Percentiles rank a stretch among this genome's conserved stretches.
Conservation (phyloP, 148 eudicot genomes). For the Spergularia bocconei region DNA sequence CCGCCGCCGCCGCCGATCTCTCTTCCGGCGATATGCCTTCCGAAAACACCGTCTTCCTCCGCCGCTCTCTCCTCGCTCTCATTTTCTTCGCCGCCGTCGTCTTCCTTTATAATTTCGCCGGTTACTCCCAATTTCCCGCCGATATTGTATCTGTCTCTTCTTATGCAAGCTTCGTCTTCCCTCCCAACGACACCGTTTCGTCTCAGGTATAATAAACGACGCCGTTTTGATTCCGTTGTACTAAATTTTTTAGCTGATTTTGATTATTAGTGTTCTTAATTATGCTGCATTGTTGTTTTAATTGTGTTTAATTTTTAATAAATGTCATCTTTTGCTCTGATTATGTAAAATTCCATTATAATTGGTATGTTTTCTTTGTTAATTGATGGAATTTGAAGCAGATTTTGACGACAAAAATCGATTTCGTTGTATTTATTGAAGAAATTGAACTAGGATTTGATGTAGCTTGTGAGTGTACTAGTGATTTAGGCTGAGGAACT, state of each 20-base stretch:
- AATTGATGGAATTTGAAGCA: too few species aligned
- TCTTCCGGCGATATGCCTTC: slow-evolving; percentile 3
- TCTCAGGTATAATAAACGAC: slow-evolving; percentile 20
- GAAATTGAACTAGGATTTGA: too few species aligned
- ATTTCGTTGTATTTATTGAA: too few species aligned
- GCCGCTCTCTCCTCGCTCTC: slow-evolving; percentile 25
- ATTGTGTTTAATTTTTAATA: too few species aligned
- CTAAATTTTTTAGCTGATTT: background rate
- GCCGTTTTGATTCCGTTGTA: background rate
- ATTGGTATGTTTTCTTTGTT: too few species aligned
- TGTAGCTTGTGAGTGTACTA: too few species aligned
- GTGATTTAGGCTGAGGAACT: too few species aligned
- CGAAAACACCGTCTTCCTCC: slow-evolving; percentile 22
- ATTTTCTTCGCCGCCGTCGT: slow-evolving; percentile 25
- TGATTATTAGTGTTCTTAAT: background rate
- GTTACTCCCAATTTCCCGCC: slow-evolving; percentile 21
- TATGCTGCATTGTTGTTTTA: background rate
- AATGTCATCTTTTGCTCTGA: too few species aligned
- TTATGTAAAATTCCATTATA: too few species aligned
- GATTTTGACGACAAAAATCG: too few species aligned
- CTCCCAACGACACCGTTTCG: slow-evolving; percentile 10
- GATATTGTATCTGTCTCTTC: slow-evolving; percentile 6
- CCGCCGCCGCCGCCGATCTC: background rate
- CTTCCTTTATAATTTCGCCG: slow-evolving; percentile 31
- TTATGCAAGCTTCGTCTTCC: slow-evolving; percentile 17